phyloP scores from a whole-genome alignment of 306 rosid species.

The Crotalaria pallida region DNA sequence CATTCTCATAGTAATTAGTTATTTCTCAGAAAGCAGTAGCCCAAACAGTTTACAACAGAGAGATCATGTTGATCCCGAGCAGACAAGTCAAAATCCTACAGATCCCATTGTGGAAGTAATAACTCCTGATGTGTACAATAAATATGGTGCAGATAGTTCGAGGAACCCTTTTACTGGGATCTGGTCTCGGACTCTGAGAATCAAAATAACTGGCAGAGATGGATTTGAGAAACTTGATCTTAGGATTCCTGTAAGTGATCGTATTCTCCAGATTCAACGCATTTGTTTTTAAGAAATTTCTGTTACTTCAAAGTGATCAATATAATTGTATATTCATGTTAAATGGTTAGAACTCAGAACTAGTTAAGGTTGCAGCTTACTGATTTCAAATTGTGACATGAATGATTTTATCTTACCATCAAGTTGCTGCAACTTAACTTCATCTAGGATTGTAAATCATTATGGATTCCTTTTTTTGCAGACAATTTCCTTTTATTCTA shows the following conservation, averaged over 20 bases:
- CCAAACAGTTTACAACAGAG: slow-evolving; percentile 52
- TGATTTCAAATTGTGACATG: neutral
- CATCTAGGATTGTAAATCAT: neutral
- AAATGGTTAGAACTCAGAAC: neutral
- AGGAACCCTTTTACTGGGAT: slow-evolving; percentile 60
- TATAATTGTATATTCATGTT: neutral
- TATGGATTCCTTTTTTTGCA: neutral
- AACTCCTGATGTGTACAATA: slow-evolving; percentile 88
- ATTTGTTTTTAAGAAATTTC: neutral
- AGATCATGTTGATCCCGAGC: slow-evolving; percentile 58
- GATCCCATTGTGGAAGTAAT: slow-evolving; percentile 84
- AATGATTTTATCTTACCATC: neutral
- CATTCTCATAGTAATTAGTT: slow-evolving; percentile 41
- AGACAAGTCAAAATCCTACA: slow-evolving; percentile 57
- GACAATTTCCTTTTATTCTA: neutral
- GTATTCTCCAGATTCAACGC: slow-evolving; percentile 7
- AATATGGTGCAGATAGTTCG: slow-evolving; percentile 70
- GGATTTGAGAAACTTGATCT: slow-evolving; percentile 87
- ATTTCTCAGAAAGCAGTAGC: slow-evolving; percentile 76
- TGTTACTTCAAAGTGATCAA: neutral
- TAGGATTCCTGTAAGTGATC: slow-evolving; percentile 79
- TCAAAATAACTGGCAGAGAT: slow-evolving; percentile 88
- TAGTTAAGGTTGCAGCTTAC: neutral
- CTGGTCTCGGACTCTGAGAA: slow-evolving; percentile 84
- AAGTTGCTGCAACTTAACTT: neutral